phyloP scores from a whole-genome alignment of 768 basidiomycete genomes.

The Panaeolus cyanescens region DNA sequence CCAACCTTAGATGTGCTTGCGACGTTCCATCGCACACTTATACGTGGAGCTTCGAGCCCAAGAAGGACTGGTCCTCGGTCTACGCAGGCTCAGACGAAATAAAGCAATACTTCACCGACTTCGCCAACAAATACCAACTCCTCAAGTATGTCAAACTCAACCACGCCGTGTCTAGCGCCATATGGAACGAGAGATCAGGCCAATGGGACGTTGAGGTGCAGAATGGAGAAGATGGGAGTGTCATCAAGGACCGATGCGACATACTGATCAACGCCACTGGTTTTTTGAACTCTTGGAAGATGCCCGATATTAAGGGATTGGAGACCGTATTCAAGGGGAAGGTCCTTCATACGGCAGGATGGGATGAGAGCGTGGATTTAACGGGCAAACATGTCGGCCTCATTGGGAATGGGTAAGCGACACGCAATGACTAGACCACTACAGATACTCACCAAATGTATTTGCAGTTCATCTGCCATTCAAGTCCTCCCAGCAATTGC shows the following conservation, averaged over 20 bases:
- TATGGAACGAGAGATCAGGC: not conserved
- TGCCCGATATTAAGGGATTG: conserved; percentile 34
- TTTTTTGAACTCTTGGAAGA: conserved; percentile 43
- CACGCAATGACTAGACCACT: no score
- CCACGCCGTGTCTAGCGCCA: not conserved
- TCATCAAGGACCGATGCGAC: conserved; percentile 27
- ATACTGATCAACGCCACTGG: conserved; percentile 53
- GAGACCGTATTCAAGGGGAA: conserved; percentile 45
- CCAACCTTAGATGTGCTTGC: conserved; percentile 20
- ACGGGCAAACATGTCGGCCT: conserved; percentile 53
- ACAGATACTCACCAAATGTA: no score
- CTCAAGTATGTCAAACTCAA: not conserved
- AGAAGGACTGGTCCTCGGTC: not conserved
- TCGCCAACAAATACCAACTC: not conserved
- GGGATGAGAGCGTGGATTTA: conserved; percentile 43
- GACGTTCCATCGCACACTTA: not conserved
- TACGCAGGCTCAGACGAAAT: not conserved
- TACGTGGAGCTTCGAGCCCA: not conserved
- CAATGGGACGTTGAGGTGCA: no score
- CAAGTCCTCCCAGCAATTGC: conserved; percentile 35
- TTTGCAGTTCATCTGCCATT: conserved; percentile 37
- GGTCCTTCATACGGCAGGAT: conserved; percentile 53
- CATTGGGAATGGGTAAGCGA: no score
- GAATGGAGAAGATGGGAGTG: conserved; percentile 15
- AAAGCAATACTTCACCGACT: not conserved